phyloP scores from a whole-genome alignment of 176 grass and related monocot species.

The Aegilops tauschii region DNA sequence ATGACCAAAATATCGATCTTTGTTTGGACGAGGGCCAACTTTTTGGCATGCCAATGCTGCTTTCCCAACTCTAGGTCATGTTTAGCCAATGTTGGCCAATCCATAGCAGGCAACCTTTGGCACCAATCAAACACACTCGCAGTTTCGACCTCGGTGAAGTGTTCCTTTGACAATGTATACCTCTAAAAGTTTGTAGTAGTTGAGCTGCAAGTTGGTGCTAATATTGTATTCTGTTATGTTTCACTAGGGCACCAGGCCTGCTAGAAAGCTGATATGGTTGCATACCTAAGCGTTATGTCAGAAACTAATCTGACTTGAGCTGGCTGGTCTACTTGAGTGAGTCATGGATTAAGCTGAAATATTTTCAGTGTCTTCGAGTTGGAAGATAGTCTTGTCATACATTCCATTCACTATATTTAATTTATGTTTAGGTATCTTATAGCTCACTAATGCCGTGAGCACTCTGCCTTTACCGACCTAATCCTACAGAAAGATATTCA shows the following conservation, averaged over 20 bases:
- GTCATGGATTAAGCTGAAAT: neutral
- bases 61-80: neutral
- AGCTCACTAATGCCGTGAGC: constrained; percentile 5
- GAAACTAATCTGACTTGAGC: neutral
- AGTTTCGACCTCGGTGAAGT: neutral
- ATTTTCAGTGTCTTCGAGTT: constrained; percentile 7
- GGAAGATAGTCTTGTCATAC: neutral
- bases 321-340: constrained; percentile 5
- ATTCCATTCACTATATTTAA: constrained; percentile 2
- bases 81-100: neutral
- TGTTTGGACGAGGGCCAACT: neutral
- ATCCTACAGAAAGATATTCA: neutral
- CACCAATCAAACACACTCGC: neutral
- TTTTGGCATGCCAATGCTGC: neutral
- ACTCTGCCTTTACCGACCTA: constrained; percentile 6
- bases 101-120: neutral
- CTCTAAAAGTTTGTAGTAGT: neutral
- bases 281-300: neutral
- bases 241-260: neutral
- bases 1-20: neutral
- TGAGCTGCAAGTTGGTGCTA: constrained; percentile 1
- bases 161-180: neutral
- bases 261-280: neutral
- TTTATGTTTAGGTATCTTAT: constrained; percentile 9
- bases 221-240: neutral